Evolutionary conservation across 768 basidiomycete species (phyloP).

Genomic region (Mycena amicta): DNA sequence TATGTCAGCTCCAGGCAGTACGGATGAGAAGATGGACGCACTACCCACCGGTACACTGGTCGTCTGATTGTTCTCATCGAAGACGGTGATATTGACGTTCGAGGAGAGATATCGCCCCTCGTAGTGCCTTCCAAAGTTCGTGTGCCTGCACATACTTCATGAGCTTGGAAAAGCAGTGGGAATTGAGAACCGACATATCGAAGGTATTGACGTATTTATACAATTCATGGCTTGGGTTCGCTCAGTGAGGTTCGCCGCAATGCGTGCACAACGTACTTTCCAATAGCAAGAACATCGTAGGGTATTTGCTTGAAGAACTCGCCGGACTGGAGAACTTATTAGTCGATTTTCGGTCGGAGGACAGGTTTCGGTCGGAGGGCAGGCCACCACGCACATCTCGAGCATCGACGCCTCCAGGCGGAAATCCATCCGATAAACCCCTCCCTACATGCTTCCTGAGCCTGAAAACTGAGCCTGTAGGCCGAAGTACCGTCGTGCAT

Average conservation of each 20-base stretch:
- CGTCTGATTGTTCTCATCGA: slow-evolving; percentile 41
- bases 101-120: slow-evolving; percentile 79
- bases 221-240: slow-evolving; percentile 68
- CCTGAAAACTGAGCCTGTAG: neutral
- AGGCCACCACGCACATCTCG: slow-evolving; percentile 61
- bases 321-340: slow-evolving; percentile 55
- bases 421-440: slow-evolving; percentile 77
- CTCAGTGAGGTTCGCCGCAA: neutral
- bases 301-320: slow-evolving; percentile 71
- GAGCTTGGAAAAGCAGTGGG: neutral
- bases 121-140: slow-evolving; percentile 67
- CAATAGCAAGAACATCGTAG: slow-evolving; percentile 83
- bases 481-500: slow-evolving; percentile 60
- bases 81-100: slow-evolving; percentile 82
- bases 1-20: neutral
- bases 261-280: slow-evolving; percentile 71
- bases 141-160: slow-evolving; percentile 33
- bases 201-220: slow-evolving; percentile 68
- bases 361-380: neutral
- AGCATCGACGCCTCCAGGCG: slow-evolving; percentile 68
- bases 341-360: neutral
- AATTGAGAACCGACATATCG: slow-evolving; percentile 60
- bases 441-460: slow-evolving; percentile 48
- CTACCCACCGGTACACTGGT: slow-evolving; percentile 42
- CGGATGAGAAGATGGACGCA: neutral